Evolutionary conservation across 257 asterid genomes (phyloP).

Genomic region (Craterostigma plantagineum): DNA sequence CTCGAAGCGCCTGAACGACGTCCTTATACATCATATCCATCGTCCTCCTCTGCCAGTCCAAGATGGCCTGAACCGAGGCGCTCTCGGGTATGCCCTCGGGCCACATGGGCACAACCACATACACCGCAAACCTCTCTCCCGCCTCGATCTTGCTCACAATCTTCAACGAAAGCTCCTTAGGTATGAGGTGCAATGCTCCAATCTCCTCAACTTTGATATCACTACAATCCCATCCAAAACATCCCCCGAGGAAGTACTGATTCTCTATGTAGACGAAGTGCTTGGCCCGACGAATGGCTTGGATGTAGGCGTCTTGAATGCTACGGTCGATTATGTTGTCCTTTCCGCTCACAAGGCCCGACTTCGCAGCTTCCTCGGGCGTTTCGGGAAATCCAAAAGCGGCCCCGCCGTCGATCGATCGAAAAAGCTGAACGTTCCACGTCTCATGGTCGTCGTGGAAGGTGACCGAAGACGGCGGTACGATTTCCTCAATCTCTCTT

Average conservation of each 20-base stretch:
- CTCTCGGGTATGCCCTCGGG: conserved; percentile 92
- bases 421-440: conserved; percentile 79
- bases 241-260: conserved; percentile 75
- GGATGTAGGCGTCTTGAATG: conserved; percentile 87
- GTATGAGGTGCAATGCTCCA: conserved; percentile 71
- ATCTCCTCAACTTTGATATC: conserved; percentile 77
- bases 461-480: conserved; percentile 69
- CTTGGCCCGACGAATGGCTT: conserved; percentile 84
- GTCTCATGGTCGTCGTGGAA: conserved; percentile 66
- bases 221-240: conserved; percentile 46
- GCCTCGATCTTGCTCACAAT: conserved; percentile 81
- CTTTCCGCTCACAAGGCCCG: conserved; percentile 84
- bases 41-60: conserved; percentile 90
- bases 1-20: conserved; percentile 53
- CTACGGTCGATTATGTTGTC: conserved; percentile 78
- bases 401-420: conserved; percentile 94
- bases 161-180: conserved; percentile 79
- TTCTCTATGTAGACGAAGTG: conserved; percentile 76
- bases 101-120: conserved; percentile 91
- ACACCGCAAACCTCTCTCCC: conserved; percentile 78
- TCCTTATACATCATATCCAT: conserved; percentile 93
- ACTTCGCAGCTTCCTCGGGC: conserved; percentile 63
- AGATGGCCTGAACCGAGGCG: conserved; percentile 87
- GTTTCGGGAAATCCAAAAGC: conserved; percentile 84
- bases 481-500: conserved; percentile 55